Evolutionary conservation across 176 grass and related monocot species (phyloP).

Genomic region (Bolboschoenus planiculmis): DNA sequence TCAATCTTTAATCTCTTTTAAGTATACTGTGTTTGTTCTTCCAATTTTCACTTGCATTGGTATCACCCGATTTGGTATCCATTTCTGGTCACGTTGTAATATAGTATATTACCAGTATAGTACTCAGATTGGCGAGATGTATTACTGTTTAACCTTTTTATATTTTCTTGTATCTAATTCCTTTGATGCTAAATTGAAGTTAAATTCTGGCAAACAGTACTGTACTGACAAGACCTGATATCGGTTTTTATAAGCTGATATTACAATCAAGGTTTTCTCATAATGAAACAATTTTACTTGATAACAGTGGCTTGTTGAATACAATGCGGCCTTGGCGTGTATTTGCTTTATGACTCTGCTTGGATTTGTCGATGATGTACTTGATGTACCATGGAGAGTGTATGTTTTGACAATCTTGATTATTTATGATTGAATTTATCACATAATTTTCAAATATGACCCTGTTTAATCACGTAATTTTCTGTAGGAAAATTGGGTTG

Average conservation of each 20-base stretch:
- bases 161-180: background rate
- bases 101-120: background rate
- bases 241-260: too few species aligned
- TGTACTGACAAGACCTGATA: too few species aligned
- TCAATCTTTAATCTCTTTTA: background rate
- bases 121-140: background rate
- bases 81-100: background rate
- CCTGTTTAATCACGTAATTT: background rate
- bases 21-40: background rate
- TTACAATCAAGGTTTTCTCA: too few species aligned
- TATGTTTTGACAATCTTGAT: constrained; percentile 37
- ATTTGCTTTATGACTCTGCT: constrained; percentile 97
- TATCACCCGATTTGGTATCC: background rate
- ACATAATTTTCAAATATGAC: background rate
- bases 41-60: background rate
- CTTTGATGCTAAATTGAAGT: background rate
- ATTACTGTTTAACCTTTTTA: background rate
- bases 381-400: constrained; percentile 95
- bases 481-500: constrained; percentile 56
- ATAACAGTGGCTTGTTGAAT: constrained; percentile 92
- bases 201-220: too few species aligned
- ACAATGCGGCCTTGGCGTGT: constrained; percentile 76
- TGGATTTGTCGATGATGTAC: constrained; percentile 95
- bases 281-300: constrained; percentile 21
- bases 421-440: background rate